Evolutionary conservation across 2,329 filamentous ascomycete species (phyloP), one percentile per base, ranked within the genome.

Genomic region (Thermomyces lanuginosus): DNA sequence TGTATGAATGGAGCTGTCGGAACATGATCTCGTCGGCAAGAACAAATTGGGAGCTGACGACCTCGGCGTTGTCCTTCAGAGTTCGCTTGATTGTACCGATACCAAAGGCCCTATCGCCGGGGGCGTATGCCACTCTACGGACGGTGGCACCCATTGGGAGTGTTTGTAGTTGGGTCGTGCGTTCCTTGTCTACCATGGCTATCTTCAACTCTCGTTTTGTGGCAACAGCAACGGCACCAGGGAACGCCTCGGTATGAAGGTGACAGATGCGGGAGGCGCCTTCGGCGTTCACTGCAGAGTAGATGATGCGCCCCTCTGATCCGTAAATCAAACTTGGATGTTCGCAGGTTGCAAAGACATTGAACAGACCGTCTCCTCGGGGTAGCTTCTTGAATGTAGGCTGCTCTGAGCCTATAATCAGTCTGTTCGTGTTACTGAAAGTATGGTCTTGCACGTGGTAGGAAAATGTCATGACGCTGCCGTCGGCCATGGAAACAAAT

Each of bases 261-360:
- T 77, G 67, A 34, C 80, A 89, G 4, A 95, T 74, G 24, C 71
- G 76, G 1, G 74, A 75, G 1, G 82, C 80, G 36, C 83, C 76
- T 34, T 92, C 80, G 2, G 84, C 82, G 8, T 86, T 92, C 1
- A 93, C 81, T 2, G 89, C 84, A 4, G 84, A 92, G 55, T 91
- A 98, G 1, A 92, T 72, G 21, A 93, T 76, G 12, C 84, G 69
- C 1, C 79, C 81, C 45, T 93, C 83, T 0, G 75, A 73, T 6
- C 78, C 79, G 46, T 98, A 93, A 25, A 98, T 92, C 29, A 98
- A 56, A 36, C 81, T 93, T 0, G 89, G 80, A 45, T 93, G 82
- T 43, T 98, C 89, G 31, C 83, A 92, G 0, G 82, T 92, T 1
- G 83, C 82, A 47, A 98, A 92, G 1, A 98, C 74, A 40, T 79